These are phyloP conservation scores for Cylindrotheca fusiformis DNA, from an alignment of 108 stramenopile species.

Conservation along the genomic window DNA sequence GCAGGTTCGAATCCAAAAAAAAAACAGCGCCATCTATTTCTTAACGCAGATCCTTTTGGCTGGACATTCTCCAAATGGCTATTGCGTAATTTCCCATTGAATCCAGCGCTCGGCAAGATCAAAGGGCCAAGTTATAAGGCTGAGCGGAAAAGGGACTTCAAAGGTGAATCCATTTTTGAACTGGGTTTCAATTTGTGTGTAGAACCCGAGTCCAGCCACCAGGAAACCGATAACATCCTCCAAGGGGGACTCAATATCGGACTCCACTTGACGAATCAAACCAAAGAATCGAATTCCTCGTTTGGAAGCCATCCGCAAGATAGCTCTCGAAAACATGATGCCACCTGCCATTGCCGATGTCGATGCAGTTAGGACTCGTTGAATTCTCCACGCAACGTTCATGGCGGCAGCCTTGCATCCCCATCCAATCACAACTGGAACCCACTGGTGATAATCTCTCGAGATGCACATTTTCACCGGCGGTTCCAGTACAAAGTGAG, in stretches of 20 bases:
- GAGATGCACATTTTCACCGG: slow-evolving; percentile 14
- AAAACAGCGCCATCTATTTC: too few species aligned
- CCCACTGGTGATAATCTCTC: slow-evolving; percentile 47
- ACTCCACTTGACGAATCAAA: slow-evolving; percentile 2
- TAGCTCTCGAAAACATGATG: slow-evolving; percentile 65
- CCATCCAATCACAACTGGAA: slow-evolving; percentile 63
- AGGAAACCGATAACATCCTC: slow-evolving; percentile 79
- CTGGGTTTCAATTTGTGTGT: slow-evolving; percentile 67
- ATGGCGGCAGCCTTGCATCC: slow-evolving; percentile 61
- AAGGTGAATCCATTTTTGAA: slow-evolving; percentile 47
- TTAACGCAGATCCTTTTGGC: too few species aligned
- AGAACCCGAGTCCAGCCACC: slow-evolving; percentile 74
- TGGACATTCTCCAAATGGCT: slow-evolving; percentile 5
- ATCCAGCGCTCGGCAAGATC: slow-evolving; percentile 72
- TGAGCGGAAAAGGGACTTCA: slow-evolving; percentile 74
- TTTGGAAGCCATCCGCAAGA: slow-evolving; percentile 41
- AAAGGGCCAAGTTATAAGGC: slow-evolving; percentile 74
- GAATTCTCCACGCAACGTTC: slow-evolving; percentile 82
- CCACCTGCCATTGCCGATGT: slow-evolving; percentile 83
- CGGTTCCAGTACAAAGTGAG: slow-evolving; percentile 18
- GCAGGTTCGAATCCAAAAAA: too few species aligned
- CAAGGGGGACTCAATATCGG: slow-evolving; percentile 1
- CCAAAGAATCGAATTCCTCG: slow-evolving; percentile 28
- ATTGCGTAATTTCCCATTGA: slow-evolving; percentile 54
- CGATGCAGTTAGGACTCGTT: slow-evolving; percentile 80